phyloP scores from a whole-genome alignment of 192 early-diverging fungal genomes.

The Podila verticillata region DNA sequence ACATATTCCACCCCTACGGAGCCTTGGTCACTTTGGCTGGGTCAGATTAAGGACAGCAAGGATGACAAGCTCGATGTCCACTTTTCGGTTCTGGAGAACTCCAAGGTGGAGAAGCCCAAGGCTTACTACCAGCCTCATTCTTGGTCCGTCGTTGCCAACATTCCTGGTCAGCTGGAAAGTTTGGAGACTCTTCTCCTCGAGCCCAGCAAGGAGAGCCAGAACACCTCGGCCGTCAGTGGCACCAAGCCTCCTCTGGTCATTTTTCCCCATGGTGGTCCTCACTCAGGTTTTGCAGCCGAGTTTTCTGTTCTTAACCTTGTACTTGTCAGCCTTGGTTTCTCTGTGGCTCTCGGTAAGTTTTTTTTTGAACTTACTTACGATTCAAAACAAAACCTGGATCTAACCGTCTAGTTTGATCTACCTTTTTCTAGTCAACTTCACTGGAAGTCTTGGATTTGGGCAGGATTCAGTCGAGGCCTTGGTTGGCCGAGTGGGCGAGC shows the following conservation, averaged over 20 bases:
- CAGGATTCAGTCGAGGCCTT: conserved; percentile 69
- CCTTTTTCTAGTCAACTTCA: conserved; percentile 72
- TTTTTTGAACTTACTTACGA: not conserved
- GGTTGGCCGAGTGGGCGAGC: conserved; percentile 71
- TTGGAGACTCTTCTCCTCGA: conserved; percentile 52
- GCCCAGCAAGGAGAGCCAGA: conserved; percentile 27
- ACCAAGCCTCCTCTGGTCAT: conserved; percentile 68
- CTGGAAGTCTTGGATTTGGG: conserved; percentile 84
- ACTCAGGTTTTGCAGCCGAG: conserved; percentile 63
- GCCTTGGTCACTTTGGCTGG: conserved; percentile 55
- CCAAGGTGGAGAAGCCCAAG: conserved; percentile 32
- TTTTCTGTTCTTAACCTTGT: conserved; percentile 56
- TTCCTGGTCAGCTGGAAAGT: conserved; percentile 45
- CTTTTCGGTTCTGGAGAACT: conserved; percentile 24
- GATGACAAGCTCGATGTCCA: conserved; percentile 5
- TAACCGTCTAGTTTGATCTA: too few species aligned
- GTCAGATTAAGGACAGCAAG: conserved; percentile 13
- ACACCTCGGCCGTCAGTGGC: conserved; percentile 25
- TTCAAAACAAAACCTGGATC: too few species aligned
- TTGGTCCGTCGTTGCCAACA: conserved; percentile 46
- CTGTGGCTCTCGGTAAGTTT: conserved; percentile 54
- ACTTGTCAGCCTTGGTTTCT: conserved; percentile 69
- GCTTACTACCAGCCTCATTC: conserved; percentile 23
- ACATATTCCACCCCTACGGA: conserved; percentile 63
- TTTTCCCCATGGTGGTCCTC: conserved; percentile 87